Conservation (phyloP, 2,329 filamentous ascomycete genomes). For the Pseudogymnoascus sp. region DNA sequence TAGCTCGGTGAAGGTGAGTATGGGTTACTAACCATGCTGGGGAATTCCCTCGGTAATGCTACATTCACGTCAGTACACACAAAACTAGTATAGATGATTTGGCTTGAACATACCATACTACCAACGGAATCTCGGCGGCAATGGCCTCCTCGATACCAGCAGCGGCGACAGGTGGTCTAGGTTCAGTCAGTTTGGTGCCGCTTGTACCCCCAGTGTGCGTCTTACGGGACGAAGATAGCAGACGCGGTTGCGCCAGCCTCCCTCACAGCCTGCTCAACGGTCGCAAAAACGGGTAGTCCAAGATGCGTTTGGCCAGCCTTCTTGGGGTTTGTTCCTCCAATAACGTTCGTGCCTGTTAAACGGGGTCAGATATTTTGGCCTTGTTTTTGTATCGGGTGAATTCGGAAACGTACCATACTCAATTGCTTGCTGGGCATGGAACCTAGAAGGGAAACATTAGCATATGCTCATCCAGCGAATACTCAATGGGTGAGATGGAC, state of each 20-base stretch:
- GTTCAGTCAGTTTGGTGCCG: constrained; percentile 10
- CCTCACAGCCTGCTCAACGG: constrained; percentile 80
- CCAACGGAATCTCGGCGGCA: constrained; percentile 82
- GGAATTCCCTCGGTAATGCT: constrained; percentile 94
- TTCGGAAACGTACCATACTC: constrained; percentile 74
- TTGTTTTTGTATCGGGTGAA: not conserved
- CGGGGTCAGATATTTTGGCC: not conserved
- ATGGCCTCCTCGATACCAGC: constrained; percentile 96
- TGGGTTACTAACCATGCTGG: constrained; percentile 69
- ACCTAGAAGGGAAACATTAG: constrained; percentile 50
- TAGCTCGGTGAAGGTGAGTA: constrained; percentile 13
- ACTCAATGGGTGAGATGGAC: constrained; percentile 32
- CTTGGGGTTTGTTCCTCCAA: constrained; percentile 98
- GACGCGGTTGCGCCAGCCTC: constrained; percentile 85
- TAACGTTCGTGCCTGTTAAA: constrained; percentile 78
- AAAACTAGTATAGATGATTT: constrained; percentile 15
- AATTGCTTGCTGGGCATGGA: constrained; percentile 96
- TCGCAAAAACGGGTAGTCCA: constrained; percentile 86
- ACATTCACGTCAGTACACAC: constrained; percentile 16
- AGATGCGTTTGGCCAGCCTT: constrained; percentile 91
- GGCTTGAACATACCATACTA: constrained; percentile 61
- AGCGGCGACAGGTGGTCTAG: constrained; percentile 80
- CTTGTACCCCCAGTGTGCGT: constrained; percentile 8
- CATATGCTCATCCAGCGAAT: constrained; percentile 9
- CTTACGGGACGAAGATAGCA: constrained; percentile 90